Evolutionary conservation across 208 protist genomes (phyloP), one percentile per base, ranked within the genome.

Genomic region (Hexamita inflata): DNA sequence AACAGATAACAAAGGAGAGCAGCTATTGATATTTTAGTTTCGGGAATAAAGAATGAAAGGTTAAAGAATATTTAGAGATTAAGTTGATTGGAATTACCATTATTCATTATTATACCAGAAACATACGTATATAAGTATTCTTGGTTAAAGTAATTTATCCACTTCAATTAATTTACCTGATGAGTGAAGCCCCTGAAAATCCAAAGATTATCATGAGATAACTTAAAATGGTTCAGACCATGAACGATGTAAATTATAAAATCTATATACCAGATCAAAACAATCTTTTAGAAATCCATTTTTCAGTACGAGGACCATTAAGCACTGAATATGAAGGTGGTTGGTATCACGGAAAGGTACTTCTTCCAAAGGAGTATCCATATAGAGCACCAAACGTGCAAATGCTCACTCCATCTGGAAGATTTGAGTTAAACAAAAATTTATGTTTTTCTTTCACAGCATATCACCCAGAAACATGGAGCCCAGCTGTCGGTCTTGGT

Each of bases 281-380:
- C 30, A 85, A 87, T 70, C 82, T 87, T 34, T 67, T 86, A 32
- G 79, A 88, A 34, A 86, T 85, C 81, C 85, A 87, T 60, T 88
- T 84, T 77, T 77, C 85, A 13, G 41, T 88, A 29, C 32, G 61
- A 7, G 85, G 85, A n/a, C 80, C 66, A 24, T n/a, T 29, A 0
- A 76, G 77, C 60, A 84, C 85, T 58, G 66, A 77, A 15, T 88
- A 88, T 67, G 76, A 84, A 35, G 74, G 79, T 59, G 83, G 83
- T n/a, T n/a, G 79, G 28, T 88, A 87, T 61, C 82, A 82, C 65
- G 85, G 85, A 29, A 59, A 75, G 39, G 45, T 88, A n/a, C 32
- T 74, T 34, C 87, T 88, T 41, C 79, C 81, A 57, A 49, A 59
- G 19, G 80, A 83, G n/a, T 88, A 86, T 68, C 84, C 85, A n/a